These are phyloP conservation scores for Pythium monospermum DNA, from an alignment of 352 stramenopile species.

Conservation along the genomic window DNA sequence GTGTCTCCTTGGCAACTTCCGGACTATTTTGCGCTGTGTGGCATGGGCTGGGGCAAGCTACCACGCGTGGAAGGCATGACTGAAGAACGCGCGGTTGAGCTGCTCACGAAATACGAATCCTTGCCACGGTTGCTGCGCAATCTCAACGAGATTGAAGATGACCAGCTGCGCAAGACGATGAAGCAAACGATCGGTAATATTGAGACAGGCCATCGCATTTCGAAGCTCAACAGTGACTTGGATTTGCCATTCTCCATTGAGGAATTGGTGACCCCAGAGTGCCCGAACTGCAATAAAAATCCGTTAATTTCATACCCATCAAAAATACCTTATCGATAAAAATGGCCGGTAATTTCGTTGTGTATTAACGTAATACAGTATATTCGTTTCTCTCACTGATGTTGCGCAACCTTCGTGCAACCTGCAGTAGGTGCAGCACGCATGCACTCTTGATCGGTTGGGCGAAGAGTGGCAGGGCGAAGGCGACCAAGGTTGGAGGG, in stretches of 20 bases:
- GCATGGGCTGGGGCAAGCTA: constrained; percentile 65
- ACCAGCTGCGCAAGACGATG: constrained; percentile 42
- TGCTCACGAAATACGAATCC: constrained; percentile 58
- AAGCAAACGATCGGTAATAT: constrained; percentile 72
- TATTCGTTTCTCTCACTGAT: neutral
- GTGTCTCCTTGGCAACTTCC: constrained; percentile 38
- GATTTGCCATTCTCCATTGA: constrained; percentile 45
- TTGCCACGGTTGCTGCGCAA: constrained; percentile 54
- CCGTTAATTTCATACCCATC: too few species aligned
- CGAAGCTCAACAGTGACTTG: constrained; percentile 53
- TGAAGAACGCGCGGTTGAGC: constrained; percentile 46
- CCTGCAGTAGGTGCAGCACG: neutral
- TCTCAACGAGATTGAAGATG: constrained; percentile 57
- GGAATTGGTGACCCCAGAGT: constrained; percentile 35
- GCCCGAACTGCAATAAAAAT: too few species aligned
- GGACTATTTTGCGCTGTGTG: constrained; percentile 60
- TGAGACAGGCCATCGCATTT: constrained; percentile 72
- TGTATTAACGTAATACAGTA: neutral
- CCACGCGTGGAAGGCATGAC: constrained; percentile 49
- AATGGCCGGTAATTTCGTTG: neutral
- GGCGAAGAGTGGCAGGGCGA: constrained; percentile 4
- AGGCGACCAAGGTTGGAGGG: too few species aligned
- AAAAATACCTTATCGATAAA: neutral
- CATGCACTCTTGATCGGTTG: constrained; percentile 11
- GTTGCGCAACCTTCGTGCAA: neutral